Percentiles rank a stretch among this genome's conserved stretches.
Evolutionary conservation across 1,139 yeast species (phyloP).

Genomic region (Wickerhamomyces sp.): DNA sequence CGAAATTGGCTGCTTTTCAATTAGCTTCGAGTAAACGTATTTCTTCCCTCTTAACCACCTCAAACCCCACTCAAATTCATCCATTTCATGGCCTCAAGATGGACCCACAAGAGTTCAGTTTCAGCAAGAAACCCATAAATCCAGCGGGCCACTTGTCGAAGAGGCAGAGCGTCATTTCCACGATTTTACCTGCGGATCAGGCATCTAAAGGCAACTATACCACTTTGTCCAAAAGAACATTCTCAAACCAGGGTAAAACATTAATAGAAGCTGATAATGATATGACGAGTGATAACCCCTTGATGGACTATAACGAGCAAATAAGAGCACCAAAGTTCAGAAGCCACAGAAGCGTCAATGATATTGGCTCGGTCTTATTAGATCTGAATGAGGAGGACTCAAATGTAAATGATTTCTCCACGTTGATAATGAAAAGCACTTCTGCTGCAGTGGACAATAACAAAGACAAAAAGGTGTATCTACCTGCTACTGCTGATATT

Average conservation of each 20-base stretch:
- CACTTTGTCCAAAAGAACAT: conserved; percentile 3
- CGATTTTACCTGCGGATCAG: conserved; percentile 9
- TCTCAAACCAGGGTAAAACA: conserved; percentile 4
- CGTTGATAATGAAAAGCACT: background rate
- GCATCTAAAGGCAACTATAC: background rate
- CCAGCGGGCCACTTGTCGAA: background rate
- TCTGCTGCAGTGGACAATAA: background rate
- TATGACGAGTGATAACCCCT: conserved; percentile 19
- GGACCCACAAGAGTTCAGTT: conserved; percentile 17
- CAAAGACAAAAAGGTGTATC: conserved; percentile 9
- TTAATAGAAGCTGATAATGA: conserved; percentile 5
- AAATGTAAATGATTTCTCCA: background rate
- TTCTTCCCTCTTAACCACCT: background rate
- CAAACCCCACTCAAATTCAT: background rate
- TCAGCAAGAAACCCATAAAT: conserved; percentile 18
- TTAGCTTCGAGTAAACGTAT: background rate
- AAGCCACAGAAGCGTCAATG: conserved; percentile 6
- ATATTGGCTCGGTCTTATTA: conserved; percentile 8
- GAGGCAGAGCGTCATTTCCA: conserved; percentile 16
- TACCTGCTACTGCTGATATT: conserved; percentile 23
- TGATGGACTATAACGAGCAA: conserved; percentile 23
- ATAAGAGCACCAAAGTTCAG: conserved; percentile 25
- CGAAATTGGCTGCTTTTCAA: conserved; percentile 3
- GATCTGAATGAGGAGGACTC: background rate
- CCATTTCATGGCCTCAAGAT: background rate